phyloP scores from a whole-genome alignment of 2,329 filamentous ascomycete genomes.

The Periconia digitata region DNA sequence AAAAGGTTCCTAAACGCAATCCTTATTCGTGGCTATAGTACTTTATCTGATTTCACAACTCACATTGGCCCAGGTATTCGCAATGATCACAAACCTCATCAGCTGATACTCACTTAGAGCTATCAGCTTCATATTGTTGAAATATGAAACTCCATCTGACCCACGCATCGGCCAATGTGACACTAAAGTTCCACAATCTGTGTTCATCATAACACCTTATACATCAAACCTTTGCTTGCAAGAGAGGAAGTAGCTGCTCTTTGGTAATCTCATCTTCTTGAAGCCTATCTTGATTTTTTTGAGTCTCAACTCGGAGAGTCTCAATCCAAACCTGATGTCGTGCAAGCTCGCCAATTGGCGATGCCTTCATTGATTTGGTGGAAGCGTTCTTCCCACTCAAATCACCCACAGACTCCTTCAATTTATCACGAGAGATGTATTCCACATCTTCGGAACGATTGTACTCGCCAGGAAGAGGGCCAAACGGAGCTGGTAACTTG shows the following conservation, averaged over 20 bases:
- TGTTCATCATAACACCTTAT: too few species aligned
- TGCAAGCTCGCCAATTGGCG: not conserved
- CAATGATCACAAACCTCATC: too few species aligned
- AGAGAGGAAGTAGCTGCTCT: not conserved
- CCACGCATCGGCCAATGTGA: too few species aligned
- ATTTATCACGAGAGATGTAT: not conserved
- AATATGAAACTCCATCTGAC: too few species aligned
- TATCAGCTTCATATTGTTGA: too few species aligned
- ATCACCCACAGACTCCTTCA: not conserved
- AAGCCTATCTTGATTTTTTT: not conserved
- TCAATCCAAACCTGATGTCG: not conserved
- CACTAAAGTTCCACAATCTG: too few species aligned
- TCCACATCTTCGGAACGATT: not conserved
- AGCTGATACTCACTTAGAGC: too few species aligned
- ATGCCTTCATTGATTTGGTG: not conserved
- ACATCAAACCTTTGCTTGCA: too few species aligned
- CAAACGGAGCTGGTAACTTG: not conserved
- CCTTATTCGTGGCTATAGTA: too few species aligned
- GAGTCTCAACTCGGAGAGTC: not conserved
- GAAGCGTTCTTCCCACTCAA: not conserved
- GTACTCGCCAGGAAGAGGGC: not conserved
- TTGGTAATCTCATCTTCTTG: not conserved
- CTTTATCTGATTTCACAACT: too few species aligned
- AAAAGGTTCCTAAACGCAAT: too few species aligned
- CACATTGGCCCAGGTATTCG: too few species aligned